Evolutionary conservation across 139 green algal genomes (phyloP).

Genomic region (Axilococcus clingmanii): DNA sequence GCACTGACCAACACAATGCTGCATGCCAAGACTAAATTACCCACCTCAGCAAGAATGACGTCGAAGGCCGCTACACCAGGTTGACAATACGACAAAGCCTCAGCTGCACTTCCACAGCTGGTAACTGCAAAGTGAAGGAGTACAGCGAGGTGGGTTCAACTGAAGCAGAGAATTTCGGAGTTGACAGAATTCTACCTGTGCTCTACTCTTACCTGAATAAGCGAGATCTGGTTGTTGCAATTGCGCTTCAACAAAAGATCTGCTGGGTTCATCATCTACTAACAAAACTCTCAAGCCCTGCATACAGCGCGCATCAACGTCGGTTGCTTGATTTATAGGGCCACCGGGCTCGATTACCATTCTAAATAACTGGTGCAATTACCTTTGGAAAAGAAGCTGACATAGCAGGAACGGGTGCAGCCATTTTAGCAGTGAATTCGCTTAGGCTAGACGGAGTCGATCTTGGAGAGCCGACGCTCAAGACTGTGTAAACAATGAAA

Average conservation of each 20-base stretch:
- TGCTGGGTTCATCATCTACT: constrained; percentile 8
- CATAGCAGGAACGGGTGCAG: too few species aligned
- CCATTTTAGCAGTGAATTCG: too few species aligned
- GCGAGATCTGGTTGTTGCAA: constrained; percentile 12
- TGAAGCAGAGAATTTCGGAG: neutral
- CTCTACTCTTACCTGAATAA: constrained; percentile 13
- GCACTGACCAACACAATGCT: neutral
- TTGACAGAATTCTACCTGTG: too few species aligned
- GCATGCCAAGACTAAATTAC: constrained; percentile 6
- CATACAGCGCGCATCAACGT: neutral
- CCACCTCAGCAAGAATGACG: constrained; percentile 22
- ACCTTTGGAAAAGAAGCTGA: too few species aligned
- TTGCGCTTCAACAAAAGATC: constrained; percentile 1
- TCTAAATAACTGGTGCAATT: too few species aligned
- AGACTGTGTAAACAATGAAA: too few species aligned
- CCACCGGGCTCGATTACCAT: too few species aligned
- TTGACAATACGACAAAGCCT: constrained; percentile 7
- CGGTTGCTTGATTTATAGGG: constrained; percentile 1
- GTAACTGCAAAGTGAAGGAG: constrained; percentile 10
- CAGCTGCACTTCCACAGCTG: neutral
- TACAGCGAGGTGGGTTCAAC: neutral
- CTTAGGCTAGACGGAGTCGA: too few species aligned
- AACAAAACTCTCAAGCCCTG: constrained; percentile 23
- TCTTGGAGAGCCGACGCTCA: too few species aligned
- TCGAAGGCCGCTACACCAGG: constrained; percentile 7